Evolutionary conservation across 352 stramenopile genomes (phyloP).

Genomic region (Pythium guiyangense): DNA sequence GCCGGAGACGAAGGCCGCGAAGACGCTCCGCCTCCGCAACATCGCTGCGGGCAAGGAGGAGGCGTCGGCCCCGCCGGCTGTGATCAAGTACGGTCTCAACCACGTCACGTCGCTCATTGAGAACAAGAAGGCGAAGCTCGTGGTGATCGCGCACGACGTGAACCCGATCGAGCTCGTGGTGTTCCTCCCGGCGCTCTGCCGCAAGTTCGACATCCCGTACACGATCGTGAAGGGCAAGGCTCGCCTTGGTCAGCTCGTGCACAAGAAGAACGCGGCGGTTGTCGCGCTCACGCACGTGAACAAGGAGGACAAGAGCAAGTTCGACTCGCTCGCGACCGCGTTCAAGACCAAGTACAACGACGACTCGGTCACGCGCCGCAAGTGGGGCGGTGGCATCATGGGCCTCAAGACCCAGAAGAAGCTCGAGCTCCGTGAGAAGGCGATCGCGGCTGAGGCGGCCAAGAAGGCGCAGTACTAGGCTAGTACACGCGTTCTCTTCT

Average conservation of each 20-base stretch:
- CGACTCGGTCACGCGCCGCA: conserved; percentile 86
- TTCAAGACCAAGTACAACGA: conserved; percentile 99
- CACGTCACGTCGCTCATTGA: conserved; percentile 99
- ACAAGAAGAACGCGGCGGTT: conserved; percentile 98
- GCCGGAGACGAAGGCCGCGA: conserved; percentile 97
- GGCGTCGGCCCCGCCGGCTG: conserved; percentile 79
- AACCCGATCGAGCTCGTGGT: conserved; percentile 98
- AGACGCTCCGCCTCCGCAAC: conserved; percentile 96
- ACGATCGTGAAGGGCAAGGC: conserved; percentile 99
- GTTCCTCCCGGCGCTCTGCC: conserved; percentile 97
- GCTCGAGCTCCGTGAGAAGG: conserved; percentile 97
- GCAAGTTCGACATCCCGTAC: conserved; percentile 99
- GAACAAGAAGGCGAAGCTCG: conserved; percentile 99
- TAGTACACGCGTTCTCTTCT: not conserved
- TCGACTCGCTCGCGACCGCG: conserved; percentile 90
- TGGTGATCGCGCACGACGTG: conserved; percentile 99
- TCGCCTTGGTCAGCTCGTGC: conserved; percentile 96
- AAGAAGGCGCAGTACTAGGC: conserved; percentile 98
- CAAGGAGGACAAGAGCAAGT: conserved; percentile 97
- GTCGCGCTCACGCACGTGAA: conserved; percentile 96
- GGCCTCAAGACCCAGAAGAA: conserved; percentile 99
- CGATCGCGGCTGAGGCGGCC: conserved; percentile 95
- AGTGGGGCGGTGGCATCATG: conserved; percentile 99
- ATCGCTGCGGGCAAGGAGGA: conserved; percentile 93
- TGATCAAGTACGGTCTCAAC: conserved; percentile 99